phyloP scores from a whole-genome alignment of 352 stramenopile genomes.

The Globisporangium irregulare region DNA sequence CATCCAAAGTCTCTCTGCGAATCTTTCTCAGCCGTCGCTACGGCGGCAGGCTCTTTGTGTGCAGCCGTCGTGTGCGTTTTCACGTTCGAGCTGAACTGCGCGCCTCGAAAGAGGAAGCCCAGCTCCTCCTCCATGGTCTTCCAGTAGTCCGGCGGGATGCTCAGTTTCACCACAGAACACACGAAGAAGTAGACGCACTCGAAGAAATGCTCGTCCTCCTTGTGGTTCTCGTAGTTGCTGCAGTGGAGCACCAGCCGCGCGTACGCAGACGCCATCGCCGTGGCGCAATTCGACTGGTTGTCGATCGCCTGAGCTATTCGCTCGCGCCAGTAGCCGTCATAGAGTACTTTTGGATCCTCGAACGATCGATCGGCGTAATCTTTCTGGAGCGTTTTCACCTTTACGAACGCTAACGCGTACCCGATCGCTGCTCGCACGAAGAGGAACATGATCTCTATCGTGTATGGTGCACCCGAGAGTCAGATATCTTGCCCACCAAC shows the following conservation, averaged over 20 bases:
- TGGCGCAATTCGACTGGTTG: conserved; percentile 27
- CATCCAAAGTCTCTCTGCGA: not conserved
- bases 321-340: conserved; percentile 26
- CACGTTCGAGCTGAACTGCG: conserved; percentile 68
- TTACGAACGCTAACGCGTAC: conserved; percentile 64
- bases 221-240: conserved; percentile 83
- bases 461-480: not conserved
- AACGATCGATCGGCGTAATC: conserved; percentile 25
- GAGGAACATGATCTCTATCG: conserved; percentile 65
- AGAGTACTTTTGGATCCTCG: conserved; percentile 24
- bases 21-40: conserved; percentile 13
- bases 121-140: conserved; percentile 61
- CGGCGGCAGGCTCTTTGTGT: conserved; percentile 18
- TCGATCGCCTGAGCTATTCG: conserved; percentile 29
- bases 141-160: conserved; percentile 55
- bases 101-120: conserved; percentile 67
- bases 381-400: conserved; percentile 51
- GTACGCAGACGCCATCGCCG: conserved; percentile 49
- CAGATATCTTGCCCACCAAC: not conserved
- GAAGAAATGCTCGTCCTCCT: conserved; percentile 80
- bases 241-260: conserved; percentile 72
- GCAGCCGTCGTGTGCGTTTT: conserved; percentile 36
- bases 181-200: conserved; percentile 82
- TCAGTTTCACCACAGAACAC: conserved; percentile 67
- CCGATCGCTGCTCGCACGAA: conserved; percentile 64